phyloP scores from a whole-genome alignment of 176 grass and related monocot genomes.

The Echinochloa phyllopogon region DNA sequence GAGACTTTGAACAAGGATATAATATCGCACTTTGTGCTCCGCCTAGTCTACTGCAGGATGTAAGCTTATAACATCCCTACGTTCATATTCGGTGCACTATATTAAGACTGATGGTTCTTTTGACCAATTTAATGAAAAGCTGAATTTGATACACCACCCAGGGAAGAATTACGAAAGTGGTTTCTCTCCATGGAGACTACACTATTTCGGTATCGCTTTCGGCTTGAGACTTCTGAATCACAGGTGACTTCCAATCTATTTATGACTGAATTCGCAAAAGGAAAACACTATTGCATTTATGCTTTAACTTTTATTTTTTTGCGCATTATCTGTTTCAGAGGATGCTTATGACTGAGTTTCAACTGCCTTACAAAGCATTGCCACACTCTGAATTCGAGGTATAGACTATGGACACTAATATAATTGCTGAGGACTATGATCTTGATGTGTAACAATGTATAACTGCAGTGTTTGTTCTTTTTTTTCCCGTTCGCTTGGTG shows the following conservation, averaged over 20 bases:
- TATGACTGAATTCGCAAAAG: neutral
- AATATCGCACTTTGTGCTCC: slow-evolving; percentile 94
- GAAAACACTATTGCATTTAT: slow-evolving; percentile 1
- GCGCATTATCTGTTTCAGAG: slow-evolving; percentile 52
- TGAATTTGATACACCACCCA: slow-evolving; percentile 24
- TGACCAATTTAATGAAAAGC: slow-evolving; percentile 9
- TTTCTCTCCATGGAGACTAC: slow-evolving; percentile 97
- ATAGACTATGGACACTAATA: slow-evolving; percentile 33
- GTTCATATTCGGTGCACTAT: neutral
- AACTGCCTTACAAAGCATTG: slow-evolving; percentile 86
- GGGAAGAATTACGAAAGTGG: slow-evolving; percentile 94
- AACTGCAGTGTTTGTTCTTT: neutral
- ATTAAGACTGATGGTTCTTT: slow-evolving; percentile 30
- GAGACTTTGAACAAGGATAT: slow-evolving; percentile 91
- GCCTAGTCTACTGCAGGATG: slow-evolving; percentile 99
- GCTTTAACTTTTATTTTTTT: slow-evolving; percentile 43
- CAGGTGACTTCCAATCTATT: slow-evolving; percentile 62
- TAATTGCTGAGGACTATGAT: slow-evolving; percentile 25
- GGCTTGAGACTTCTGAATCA: slow-evolving; percentile 76
- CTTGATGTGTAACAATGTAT: slow-evolving; percentile 11
- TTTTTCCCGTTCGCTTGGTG: slow-evolving; percentile 5
- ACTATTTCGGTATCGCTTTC: slow-evolving; percentile 87
- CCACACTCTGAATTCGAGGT: slow-evolving; percentile 89
- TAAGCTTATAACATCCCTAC: slow-evolving; percentile 44
- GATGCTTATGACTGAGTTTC: slow-evolving; percentile 87